Conservation (phyloP, 2,329 filamentous ascomycete genomes). For the Scedosporium apiospermum region DNA sequence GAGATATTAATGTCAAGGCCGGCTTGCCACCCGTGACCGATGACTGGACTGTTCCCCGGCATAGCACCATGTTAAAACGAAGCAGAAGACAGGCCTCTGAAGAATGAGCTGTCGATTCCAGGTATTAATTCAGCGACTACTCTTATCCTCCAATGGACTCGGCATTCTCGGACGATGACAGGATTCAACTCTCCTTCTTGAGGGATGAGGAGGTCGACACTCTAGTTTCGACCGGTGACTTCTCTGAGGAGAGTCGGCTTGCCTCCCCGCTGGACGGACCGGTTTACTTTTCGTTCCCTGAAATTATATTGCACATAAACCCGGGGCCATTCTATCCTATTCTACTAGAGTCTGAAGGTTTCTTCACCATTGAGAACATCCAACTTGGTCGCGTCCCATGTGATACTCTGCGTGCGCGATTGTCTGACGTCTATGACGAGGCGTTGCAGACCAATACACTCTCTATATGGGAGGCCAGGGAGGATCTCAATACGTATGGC, state of each 20-base stretch:
- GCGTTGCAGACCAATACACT: slow-evolving; percentile 13
- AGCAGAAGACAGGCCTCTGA: neutral
- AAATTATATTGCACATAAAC: slow-evolving; percentile 15
- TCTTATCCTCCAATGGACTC: neutral
- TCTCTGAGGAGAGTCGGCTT: slow-evolving; percentile 12
- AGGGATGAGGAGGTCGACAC: slow-evolving; percentile 19
- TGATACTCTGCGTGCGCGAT: slow-evolving; percentile 2
- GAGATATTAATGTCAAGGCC: no score
- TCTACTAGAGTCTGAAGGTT: slow-evolving; percentile 10
- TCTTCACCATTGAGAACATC: slow-evolving; percentile 9
- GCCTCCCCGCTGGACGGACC: slow-evolving; percentile 12
- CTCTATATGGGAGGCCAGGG: slow-evolving; percentile 13
- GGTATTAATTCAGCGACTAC: no score
- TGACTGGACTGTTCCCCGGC: no score
- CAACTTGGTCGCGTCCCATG: slow-evolving; percentile 5
- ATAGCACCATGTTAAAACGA: neutral
- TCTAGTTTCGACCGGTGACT: slow-evolving; percentile 14
- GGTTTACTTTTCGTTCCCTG: slow-evolving; percentile 13
- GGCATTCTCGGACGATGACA: slow-evolving; percentile 15
- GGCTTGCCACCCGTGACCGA: no score
- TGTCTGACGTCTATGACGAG: slow-evolving; percentile 11
- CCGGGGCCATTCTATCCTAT: slow-evolving; percentile 15
- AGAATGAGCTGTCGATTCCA: no score
- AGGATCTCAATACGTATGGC: slow-evolving; percentile 13
- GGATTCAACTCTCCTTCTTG: slow-evolving; percentile 16